A percentile compares a stretch with the other conserved stretches of the same genome.
Conservation (phyloP, 106 monocot genomes). For the Gastrodia elata region DNA sequence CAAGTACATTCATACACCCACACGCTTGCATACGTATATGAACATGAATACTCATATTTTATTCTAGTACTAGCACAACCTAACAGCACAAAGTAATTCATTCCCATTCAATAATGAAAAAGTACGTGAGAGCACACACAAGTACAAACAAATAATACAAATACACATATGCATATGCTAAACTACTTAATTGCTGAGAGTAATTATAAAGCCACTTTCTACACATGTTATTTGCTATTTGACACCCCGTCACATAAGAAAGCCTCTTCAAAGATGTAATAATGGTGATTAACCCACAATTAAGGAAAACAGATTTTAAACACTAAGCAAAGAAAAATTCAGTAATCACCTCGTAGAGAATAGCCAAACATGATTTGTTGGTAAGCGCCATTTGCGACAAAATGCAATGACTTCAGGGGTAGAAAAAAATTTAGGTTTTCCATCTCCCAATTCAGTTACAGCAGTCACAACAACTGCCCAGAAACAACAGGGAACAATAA, state of each 20-base stretch:
- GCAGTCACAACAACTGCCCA: slow-evolving; percentile 89
- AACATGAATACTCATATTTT: background rate
- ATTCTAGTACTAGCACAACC: background rate
- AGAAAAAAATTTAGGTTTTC: slow-evolving; percentile 92
- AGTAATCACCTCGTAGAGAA: slow-evolving; percentile 76
- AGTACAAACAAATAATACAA: background rate
- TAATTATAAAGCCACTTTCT: background rate
- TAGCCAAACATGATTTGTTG: slow-evolving; percentile 97
- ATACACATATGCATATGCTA: background rate
- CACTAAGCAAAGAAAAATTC: background rate
- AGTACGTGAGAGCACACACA: background rate
- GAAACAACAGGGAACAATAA: slow-evolving; percentile 4
- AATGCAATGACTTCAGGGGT: slow-evolving; percentile 85
- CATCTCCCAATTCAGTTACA: slow-evolving; percentile 81
- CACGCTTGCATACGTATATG: background rate
- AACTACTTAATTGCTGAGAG: background rate
- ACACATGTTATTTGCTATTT: background rate
- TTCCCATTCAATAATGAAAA: background rate
- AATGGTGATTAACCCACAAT: background rate
- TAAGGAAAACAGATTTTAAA: background rate
- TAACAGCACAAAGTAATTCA: background rate
- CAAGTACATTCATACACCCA: background rate
- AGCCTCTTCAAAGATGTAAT: background rate
- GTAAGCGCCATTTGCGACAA: slow-evolving; percentile 92
- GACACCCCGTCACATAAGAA: background rate